Evolutionary conservation across 768 basidiomycete genomes (phyloP).

Genomic region (Neoboletus brunneissimus): DNA sequence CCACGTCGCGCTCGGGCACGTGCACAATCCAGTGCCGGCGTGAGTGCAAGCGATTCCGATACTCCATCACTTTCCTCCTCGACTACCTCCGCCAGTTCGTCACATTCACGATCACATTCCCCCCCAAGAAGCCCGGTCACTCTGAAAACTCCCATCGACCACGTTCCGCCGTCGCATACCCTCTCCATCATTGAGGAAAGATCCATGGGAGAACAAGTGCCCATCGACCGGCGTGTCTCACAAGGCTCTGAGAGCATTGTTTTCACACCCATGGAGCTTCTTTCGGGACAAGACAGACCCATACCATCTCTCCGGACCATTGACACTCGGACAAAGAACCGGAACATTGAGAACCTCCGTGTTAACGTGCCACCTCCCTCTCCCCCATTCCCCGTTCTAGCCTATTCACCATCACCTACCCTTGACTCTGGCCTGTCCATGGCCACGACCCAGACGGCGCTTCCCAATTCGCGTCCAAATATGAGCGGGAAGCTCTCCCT

Average conservation of each 20-base stretch:
- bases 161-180: constrained; percentile 18
- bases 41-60: constrained; percentile 40
- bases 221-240: constrained; percentile 10
- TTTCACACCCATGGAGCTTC: constrained; percentile 18
- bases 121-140: constrained; percentile 35
- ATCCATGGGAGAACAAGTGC: constrained; percentile 18
- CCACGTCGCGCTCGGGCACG: constrained; percentile 33
- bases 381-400: constrained; percentile 15
- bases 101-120: constrained; percentile 30
- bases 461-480: constrained; percentile 6
- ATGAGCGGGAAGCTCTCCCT: constrained; percentile 21
- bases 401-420: constrained; percentile 16
- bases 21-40: constrained; percentile 26
- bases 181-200: constrained; percentile 42
- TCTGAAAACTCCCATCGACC: constrained; percentile 34
- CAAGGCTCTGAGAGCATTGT: constrained; percentile 22
- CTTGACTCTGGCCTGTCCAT: constrained; percentile 3
- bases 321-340: constrained; percentile 22
- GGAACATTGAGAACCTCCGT: constrained; percentile 31
- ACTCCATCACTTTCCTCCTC: constrained; percentile 50
- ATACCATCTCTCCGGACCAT: background rate
- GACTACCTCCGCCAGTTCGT: constrained; percentile 37
- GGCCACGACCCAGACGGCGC: background rate
- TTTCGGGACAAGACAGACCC: constrained; percentile 23
- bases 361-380: constrained; percentile 27